Percentiles rank a stretch among this genome's conserved stretches.
These are phyloP conservation scores for Penicillium simplicissimum DNA, from an alignment of 495 filamentous ascomycete genomes.

Conservation along the genomic window DNA sequence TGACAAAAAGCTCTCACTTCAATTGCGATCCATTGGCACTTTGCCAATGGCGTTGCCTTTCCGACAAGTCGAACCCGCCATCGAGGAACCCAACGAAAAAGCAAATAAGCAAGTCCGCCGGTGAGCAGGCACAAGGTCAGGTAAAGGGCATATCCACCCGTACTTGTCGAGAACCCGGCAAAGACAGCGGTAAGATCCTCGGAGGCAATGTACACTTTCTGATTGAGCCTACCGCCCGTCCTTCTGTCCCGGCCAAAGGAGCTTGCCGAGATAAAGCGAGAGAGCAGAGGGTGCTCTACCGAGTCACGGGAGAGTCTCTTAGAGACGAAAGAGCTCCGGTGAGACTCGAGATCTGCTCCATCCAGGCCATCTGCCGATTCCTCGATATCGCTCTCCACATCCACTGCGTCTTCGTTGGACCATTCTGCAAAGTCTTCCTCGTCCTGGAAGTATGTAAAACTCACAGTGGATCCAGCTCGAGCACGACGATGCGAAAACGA, in stretches of 20 bases:
- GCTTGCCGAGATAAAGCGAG: constrained; percentile 57
- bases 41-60: constrained; percentile 60
- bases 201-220: constrained; percentile 89
- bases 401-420: constrained; percentile 53
- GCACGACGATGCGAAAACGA: constrained; percentile 78
- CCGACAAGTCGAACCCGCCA: constrained; percentile 82
- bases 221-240: constrained; percentile 60
- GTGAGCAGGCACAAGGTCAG: constrained; percentile 66
- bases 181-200: constrained; percentile 94
- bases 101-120: constrained; percentile 74
- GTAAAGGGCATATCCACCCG: constrained; percentile 67
- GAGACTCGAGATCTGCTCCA: constrained; percentile 37
- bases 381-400: constrained; percentile 56
- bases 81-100: constrained; percentile 86
- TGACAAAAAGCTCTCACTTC: constrained; percentile 54
- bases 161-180: constrained; percentile 81
- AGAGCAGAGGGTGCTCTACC: constrained; percentile 70
- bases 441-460: constrained; percentile 83
- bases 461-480: constrained; percentile 79
- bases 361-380: constrained; percentile 39
- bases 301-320: constrained; percentile 63
- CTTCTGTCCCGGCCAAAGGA: constrained; percentile 59
- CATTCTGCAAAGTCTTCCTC: constrained; percentile 54
- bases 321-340: constrained; percentile 36
- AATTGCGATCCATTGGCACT: constrained; percentile 87